Evolutionary conservation across 768 basidiomycete species (phyloP).

Genomic region (Rhodotorula kratochvilovae): DNA sequence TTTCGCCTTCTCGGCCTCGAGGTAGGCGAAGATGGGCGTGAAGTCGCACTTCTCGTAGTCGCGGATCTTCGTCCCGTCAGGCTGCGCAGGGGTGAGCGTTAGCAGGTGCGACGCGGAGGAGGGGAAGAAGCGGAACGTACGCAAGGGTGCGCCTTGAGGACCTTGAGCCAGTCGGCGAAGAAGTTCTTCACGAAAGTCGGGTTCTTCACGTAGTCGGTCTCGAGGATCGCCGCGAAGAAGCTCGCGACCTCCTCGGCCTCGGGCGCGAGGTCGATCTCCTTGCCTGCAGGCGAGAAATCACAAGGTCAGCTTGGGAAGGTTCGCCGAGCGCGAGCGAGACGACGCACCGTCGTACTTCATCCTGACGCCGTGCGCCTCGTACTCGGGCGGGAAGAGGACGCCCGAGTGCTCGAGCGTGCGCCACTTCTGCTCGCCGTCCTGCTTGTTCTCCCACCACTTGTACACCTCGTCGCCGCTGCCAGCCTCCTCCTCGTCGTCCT

Average conservation of each 20-base stretch:
- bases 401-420: constrained; percentile 89
- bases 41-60: constrained; percentile 83
- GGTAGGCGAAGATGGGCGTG: constrained; percentile 85
- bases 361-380: constrained; percentile 77
- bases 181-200: constrained; percentile 87
- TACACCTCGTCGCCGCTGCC: constrained; percentile 52
- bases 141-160: constrained; percentile 75
- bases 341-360: constrained; percentile 88
- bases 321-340: constrained; percentile 4
- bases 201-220: constrained; percentile 87
- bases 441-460: constrained; percentile 57
- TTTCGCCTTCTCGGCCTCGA: constrained; percentile 85
- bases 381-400: constrained; percentile 92
- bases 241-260: constrained; percentile 94
- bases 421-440: constrained; percentile 65
- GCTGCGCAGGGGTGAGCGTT: constrained; percentile 45
- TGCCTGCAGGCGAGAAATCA: constrained; percentile 54
- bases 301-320: background rate
- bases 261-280: constrained; percentile 68
- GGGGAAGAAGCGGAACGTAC: constrained; percentile 54
- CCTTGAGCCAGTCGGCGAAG: constrained; percentile 78
- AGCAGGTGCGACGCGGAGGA: background rate
- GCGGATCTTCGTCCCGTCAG: constrained; percentile 67
- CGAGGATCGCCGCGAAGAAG: constrained; percentile 88
- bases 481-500: constrained; percentile 53